A percentile compares a stretch with the other conserved stretches of the same genome.
Conservation (phyloP, 2,329 filamentous ascomycete genomes). For the Talaromyces sp. region DNA sequence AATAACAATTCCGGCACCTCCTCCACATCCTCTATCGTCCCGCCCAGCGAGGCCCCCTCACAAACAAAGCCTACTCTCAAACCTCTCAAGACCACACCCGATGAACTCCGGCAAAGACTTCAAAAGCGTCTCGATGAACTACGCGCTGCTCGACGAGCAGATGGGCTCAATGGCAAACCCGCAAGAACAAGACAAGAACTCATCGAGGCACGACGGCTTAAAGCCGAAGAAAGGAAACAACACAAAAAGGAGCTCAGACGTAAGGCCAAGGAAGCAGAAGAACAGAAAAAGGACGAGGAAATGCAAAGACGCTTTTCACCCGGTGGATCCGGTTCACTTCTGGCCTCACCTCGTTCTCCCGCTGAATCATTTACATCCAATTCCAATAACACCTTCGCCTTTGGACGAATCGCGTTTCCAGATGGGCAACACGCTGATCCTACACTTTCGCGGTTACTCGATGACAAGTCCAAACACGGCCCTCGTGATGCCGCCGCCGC, state of each 20-base stretch:
- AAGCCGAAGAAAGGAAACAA: constrained; percentile 78
- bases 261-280: constrained; percentile 74
- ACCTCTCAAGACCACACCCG: constrained; percentile 63
- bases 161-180: constrained; percentile 72
- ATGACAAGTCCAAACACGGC: constrained; percentile 70
- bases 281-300: constrained; percentile 54
- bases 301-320: constrained; percentile 52
- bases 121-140: constrained; percentile 79
- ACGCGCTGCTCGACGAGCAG: constrained; percentile 79
- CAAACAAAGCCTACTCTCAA: constrained; percentile 45
- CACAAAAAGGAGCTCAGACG: constrained; percentile 81
- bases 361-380: constrained; percentile 34
- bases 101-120: constrained; percentile 71
- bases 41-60: constrained; percentile 30
- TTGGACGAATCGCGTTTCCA: constrained; percentile 83
- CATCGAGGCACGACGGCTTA: constrained; percentile 80
- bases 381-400: constrained; percentile 67
- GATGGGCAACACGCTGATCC: constrained; percentile 78
- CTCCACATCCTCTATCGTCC: constrained; percentile 62
- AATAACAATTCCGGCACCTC: constrained; percentile 53
- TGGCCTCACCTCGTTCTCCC: constrained; percentile 51
- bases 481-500: constrained; percentile 80
- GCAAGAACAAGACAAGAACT: constrained; percentile 85
- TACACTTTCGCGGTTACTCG: constrained; percentile 57
- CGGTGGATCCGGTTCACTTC: constrained; percentile 55